Evolutionary conservation across 1,139 yeast genomes (phyloP).

Genomic region (Protomyces inundatus): DNA sequence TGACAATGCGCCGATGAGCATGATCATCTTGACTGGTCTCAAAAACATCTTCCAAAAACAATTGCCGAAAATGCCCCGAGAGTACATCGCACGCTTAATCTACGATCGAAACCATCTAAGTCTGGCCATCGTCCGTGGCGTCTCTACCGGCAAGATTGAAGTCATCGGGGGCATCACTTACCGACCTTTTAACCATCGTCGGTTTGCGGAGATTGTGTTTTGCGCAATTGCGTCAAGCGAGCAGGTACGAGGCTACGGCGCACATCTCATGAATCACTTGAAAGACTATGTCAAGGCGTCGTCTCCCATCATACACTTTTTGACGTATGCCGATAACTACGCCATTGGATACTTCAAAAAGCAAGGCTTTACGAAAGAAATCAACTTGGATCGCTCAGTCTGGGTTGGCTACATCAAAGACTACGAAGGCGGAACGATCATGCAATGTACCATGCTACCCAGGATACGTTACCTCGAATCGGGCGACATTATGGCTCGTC

Average conservation of each 20-base stretch:
- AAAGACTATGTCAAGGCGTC: slow-evolving; percentile 92
- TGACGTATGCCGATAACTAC: slow-evolving; percentile 96
- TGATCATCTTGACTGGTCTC: slow-evolving; percentile 88
- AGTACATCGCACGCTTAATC: slow-evolving; percentile 87
- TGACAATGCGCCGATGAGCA: slow-evolving; percentile 77
- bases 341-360: slow-evolving; percentile 98
- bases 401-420: slow-evolving; percentile 99
- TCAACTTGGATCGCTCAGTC: slow-evolving; percentile 70
- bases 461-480: slow-evolving; percentile 81
- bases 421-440: slow-evolving; percentile 96
- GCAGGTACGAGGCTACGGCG: slow-evolving; percentile 97
- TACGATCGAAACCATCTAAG: slow-evolving; percentile 92
- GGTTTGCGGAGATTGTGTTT: slow-evolving; percentile 95
- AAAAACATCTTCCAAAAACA: slow-evolving; percentile 96
- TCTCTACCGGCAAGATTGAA: slow-evolving; percentile 54
- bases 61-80: slow-evolving; percentile 97
- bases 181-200: slow-evolving; percentile 82
- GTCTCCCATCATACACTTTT: slow-evolving; percentile 75
- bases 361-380: slow-evolving; percentile 95
- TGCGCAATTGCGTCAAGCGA: slow-evolving; percentile 97
- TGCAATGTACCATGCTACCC: slow-evolving; percentile 96
- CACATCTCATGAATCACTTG: slow-evolving; percentile 94
- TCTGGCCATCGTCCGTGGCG: slow-evolving; percentile 85
- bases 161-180: slow-evolving; percentile 98
- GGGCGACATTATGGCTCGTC: slow-evolving; percentile 74